A percentile compares a stretch with the other conserved stretches of the same genome.
phyloP scores from a whole-genome alignment of 805 yeast genomes.

The Ogataea saltuana region DNA sequence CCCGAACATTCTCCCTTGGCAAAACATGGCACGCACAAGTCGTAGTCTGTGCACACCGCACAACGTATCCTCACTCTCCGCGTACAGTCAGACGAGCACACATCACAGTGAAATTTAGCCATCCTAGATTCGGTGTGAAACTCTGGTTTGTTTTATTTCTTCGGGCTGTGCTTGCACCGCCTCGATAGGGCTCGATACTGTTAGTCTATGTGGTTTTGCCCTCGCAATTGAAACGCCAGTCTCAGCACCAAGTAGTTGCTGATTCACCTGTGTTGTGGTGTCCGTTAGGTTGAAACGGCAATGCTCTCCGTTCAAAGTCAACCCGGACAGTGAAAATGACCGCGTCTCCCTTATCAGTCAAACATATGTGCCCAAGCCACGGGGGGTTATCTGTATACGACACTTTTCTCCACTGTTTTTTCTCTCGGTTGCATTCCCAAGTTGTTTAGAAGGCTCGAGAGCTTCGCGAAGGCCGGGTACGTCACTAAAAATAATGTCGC shows the following conservation, averaged over 20 bases:
- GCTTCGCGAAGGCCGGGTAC: neutral
- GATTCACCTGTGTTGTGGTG: neutral
- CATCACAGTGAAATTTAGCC: slow-evolving; percentile 84
- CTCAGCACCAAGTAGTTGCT: no score
- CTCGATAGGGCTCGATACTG: neutral
- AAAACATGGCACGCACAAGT: slow-evolving; percentile 97
- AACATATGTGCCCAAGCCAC: neutral
- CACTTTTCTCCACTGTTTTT: slow-evolving; percentile 3
- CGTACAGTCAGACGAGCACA: slow-evolving; percentile 95
- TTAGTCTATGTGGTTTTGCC: slow-evolving; percentile 1
- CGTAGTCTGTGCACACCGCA: slow-evolving; percentile 92
- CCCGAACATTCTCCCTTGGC: slow-evolving; percentile 79
- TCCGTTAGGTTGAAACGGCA: neutral
- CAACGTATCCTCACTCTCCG: slow-evolving; percentile 87
- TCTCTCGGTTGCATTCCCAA: neutral
- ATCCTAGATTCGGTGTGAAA: slow-evolving; percentile 15
- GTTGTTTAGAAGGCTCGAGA: neutral
- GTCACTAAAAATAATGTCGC: no score
- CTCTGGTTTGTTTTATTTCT: neutral
- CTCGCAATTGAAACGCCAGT: neutral
- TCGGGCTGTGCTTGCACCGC: slow-evolving; percentile 3
- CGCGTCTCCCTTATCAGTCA: neutral
- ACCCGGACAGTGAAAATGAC: neutral
- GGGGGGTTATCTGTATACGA: slow-evolving; percentile 1
- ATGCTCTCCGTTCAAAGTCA: neutral